Conservation (phyloP, 177 flowering plant genomes). For the Vitis hybrid region DNA sequence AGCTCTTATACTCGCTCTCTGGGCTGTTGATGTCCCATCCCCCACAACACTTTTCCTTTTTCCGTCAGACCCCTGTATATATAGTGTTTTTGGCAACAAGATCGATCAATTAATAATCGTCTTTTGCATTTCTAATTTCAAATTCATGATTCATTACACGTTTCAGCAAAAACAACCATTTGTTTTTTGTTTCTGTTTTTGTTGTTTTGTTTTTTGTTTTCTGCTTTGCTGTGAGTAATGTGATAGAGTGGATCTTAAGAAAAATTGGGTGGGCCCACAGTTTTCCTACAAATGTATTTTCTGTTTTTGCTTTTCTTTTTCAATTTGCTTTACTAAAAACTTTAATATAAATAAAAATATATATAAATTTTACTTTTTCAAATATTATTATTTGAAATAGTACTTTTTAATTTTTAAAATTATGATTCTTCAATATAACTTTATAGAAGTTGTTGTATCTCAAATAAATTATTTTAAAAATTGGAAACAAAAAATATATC, state of each 20-base stretch:
- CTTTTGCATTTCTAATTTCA: no score
- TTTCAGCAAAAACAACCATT: no score
- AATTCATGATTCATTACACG: no score
- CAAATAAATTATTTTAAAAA: no score
- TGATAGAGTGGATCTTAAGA: background rate
- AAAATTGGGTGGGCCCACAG: slow-evolving; percentile 9
- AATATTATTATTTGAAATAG: no score
- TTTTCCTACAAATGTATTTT: background rate
- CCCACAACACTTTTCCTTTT: background rate
- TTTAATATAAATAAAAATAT: background rate
- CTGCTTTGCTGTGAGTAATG: background rate
- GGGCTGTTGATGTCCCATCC: background rate
- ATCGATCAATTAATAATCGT: no score
- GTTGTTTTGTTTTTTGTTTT: background rate
- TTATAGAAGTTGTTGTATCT: no score
- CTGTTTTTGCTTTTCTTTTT: background rate
- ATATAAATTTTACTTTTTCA: no score
- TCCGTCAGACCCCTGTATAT: background rate
- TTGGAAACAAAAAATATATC: no score
- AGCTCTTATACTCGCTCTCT: background rate
- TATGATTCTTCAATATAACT: no score
- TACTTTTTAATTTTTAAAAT: no score
- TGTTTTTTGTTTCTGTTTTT: background rate
- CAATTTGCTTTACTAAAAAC: background rate
- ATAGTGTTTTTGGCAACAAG: no score